Base-by-base conservation (phyloP, 176 grass and related monocot genomes). In the Paspalum vaginatum region DNA sequence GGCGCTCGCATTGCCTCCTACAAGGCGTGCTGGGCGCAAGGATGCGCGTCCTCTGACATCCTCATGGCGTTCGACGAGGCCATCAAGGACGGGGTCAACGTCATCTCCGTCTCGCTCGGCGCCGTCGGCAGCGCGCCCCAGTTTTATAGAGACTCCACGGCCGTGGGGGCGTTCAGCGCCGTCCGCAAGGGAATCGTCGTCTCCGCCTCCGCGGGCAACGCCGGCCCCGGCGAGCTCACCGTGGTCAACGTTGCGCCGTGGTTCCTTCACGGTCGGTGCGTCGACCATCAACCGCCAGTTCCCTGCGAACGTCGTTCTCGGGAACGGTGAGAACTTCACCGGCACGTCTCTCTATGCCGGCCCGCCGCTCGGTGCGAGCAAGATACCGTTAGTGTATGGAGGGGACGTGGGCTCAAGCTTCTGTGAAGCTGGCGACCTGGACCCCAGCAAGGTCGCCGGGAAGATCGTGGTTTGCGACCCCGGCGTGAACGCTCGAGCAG, bases 191-290 rank as follows among this genome's bases (percentile, higher is more conserved):
- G 91, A 21, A 72, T 94, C 25, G 43, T 88, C 10, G 69, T 94
- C 11, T 57, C 75, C 4, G 78, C 68, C 49, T 79, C 83, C 0
- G 79, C 85, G 2, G 79, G 86, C 11, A 85, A 89, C 17, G 27
- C 17, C 0, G 92, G 92, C 4, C 86, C 92, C 3, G 16, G 11
- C 1, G 48, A 20, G 48, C 62, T 25, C 8, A 85, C 89, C 11
- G 60, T 65, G 11, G 45, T 7, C 45, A 94, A 94, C 74, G 6
- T 55, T 3, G 92, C 92, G 8, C 92, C 92, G 8, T 94, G 89
- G 92, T 26, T 89, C 61, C 16, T 84, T 84, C 61, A 94, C 92
- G 5, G 89, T 94, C 8, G 92, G 83, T 2, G 92, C 92, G 11
- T 81, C 82, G 10, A 79, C 70, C 21, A 48, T 94, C 22, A 85